These are phyloP conservation scores for Mucor velutinosus DNA, from an alignment of 371 early-diverging fungal species.

Conservation along the genomic window DNA sequence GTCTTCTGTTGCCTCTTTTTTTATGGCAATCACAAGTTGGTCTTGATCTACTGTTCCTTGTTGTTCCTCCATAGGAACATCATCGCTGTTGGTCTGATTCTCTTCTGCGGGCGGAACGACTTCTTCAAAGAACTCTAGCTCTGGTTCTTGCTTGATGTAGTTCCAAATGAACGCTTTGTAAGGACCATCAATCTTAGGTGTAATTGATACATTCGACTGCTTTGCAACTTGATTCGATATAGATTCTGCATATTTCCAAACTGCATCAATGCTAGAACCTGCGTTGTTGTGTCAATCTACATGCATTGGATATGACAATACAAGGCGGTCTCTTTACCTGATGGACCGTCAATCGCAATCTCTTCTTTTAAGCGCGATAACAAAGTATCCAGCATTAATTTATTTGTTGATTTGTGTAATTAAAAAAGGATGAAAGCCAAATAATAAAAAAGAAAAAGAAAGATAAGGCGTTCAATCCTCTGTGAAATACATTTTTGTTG, in stretches of 20 bases:
- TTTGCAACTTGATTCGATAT: conserved; percentile 6
- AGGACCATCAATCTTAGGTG: conserved; percentile 25
- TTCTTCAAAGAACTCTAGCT: conserved; percentile 22
- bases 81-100: neutral
- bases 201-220: neutral
- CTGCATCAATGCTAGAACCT: conserved; percentile 18
- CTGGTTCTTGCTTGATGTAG: conserved; percentile 10
- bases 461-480: neutral
- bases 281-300: neutral
- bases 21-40: neutral
- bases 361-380: conserved; percentile 28
- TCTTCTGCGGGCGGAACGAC: neutral
- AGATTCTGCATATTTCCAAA: conserved; percentile 22
- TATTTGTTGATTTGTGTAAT: neutral
- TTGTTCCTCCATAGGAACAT: neutral
- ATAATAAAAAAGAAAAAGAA: neutral
- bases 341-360: conserved; percentile 26
- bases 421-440: neutral
- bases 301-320: neutral
- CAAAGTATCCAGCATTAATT: conserved; percentile 26
- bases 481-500: neutral
- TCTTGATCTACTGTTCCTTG: neutral
- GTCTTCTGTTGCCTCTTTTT: neutral
- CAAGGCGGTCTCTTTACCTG: conserved; percentile 11
- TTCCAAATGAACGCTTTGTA: conserved; percentile 41